phyloP scores from a whole-genome alignment of 2,329 filamentous ascomycete genomes.

The Penicillium crustosum region DNA sequence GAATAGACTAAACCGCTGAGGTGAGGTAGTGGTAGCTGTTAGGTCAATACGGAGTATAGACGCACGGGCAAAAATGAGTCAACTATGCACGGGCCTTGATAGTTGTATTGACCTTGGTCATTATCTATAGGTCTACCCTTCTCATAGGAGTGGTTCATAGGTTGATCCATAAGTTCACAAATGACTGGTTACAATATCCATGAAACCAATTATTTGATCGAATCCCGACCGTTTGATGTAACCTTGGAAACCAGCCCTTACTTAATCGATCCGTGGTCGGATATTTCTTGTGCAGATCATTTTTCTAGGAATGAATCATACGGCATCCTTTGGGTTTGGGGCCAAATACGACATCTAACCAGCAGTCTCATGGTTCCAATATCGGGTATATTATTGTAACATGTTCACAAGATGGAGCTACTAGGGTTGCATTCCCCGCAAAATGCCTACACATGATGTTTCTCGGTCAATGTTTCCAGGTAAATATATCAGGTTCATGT shows the following conservation, averaged over 20 bases:
- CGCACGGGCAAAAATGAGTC: background rate
- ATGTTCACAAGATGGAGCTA: background rate
- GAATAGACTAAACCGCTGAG: background rate
- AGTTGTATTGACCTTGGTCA: background rate
- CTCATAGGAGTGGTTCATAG: no score
- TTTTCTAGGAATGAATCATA: background rate
- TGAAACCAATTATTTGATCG: background rate
- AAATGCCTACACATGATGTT: background rate
- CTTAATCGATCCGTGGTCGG: background rate
- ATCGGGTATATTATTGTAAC: background rate
- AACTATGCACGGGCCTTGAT: background rate
- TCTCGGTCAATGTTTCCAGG: background rate
- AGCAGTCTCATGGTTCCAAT: background rate
- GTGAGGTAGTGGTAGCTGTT: background rate
- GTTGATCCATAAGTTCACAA: background rate
- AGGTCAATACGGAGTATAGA: background rate
- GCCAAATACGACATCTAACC: background rate
- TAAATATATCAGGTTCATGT: background rate
- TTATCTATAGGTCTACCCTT: background rate
- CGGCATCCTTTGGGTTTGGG: no score
- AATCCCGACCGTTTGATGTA: background rate
- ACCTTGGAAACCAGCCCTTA: background rate
- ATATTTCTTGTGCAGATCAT: background rate
- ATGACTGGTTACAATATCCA: background rate
- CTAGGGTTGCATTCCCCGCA: background rate